Conservation (phyloP, 23 red algal genomes). For the Gracilariopsis chorda region DNA sequence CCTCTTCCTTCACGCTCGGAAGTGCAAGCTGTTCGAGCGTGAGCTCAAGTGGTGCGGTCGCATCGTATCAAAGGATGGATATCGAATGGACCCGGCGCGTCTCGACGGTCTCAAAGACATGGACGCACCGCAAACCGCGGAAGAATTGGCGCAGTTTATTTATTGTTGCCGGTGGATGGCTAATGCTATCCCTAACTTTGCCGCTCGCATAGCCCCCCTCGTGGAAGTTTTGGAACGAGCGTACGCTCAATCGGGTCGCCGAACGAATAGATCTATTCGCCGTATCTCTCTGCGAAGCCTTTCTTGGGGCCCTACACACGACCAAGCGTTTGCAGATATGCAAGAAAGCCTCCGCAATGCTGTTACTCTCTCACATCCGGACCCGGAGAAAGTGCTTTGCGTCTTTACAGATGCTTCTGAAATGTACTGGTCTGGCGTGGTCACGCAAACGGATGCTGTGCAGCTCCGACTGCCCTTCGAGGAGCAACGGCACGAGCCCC, state of each 20-base stretch:
- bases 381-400: conserved; percentile 13
- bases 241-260: background rate
- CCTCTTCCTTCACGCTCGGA: background rate
- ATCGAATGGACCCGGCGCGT: background rate
- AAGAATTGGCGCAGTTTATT: conserved; percentile 35
- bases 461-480: background rate
- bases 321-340: background rate
- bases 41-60: conserved; percentile 37
- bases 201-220: background rate
- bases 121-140: conserved; percentile 16
- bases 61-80: background rate
- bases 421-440: background rate
- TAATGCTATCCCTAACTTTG: conserved; percentile 7
- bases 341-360: background rate
- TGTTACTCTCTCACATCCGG: conserved; percentile 9
- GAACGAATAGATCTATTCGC: background rate
- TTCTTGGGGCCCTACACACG: background rate
- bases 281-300: background rate
- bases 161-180: conserved; percentile 34
- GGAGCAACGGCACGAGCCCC: conserved; percentile 17
- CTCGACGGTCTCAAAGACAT: background rate
- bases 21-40: background rate
- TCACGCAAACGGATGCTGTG: background rate
- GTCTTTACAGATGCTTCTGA: conserved; percentile 47
- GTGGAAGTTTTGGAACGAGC: background rate